Evolutionary conservation across 805 yeast genomes (phyloP).

Genomic region (Ascoidea rubescens): DNA sequence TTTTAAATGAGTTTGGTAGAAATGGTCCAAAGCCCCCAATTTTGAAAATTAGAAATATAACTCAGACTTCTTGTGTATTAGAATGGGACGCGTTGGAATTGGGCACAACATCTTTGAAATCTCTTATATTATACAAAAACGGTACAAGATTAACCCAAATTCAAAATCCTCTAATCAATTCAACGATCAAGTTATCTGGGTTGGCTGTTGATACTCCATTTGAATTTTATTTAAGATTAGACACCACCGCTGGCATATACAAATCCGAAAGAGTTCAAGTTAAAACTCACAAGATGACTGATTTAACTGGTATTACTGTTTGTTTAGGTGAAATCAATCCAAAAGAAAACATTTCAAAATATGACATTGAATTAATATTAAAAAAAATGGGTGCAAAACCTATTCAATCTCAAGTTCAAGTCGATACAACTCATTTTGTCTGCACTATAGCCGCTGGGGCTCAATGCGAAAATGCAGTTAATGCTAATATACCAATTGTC

Average conservation of each 20-base stretch:
- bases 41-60: constrained; percentile 57
- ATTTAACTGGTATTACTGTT: constrained; percentile 80
- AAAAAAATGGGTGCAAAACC: constrained; percentile 73
- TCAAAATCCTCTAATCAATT: constrained; percentile 68
- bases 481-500: constrained; percentile 79
- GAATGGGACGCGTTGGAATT: constrained; percentile 85
- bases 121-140: constrained; percentile 67
- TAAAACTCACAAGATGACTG: constrained; percentile 92
- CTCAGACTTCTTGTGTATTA: constrained; percentile 89
- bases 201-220: constrained; percentile 76
- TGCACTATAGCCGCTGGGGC: constrained; percentile 58
- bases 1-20: constrained; percentile 58
- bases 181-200: constrained; percentile 81
- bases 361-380: constrained; percentile 51
- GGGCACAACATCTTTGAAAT: constrained; percentile 71
- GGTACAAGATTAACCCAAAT: constrained; percentile 62
- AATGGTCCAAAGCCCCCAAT: constrained; percentile 60
- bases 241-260: constrained; percentile 83
- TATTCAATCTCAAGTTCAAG: constrained; percentile 54
- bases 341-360: constrained; percentile 29
- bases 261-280: constrained; percentile 54
- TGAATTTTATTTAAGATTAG: constrained; percentile 64
- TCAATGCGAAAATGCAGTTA: constrained; percentile 68
- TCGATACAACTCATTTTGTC: constrained; percentile 93
- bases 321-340: constrained; percentile 73